These are phyloP conservation scores for Nevesoporus exiguus DNA, from an alignment of 768 basidiomycete species.

Conservation along the genomic window DNA sequence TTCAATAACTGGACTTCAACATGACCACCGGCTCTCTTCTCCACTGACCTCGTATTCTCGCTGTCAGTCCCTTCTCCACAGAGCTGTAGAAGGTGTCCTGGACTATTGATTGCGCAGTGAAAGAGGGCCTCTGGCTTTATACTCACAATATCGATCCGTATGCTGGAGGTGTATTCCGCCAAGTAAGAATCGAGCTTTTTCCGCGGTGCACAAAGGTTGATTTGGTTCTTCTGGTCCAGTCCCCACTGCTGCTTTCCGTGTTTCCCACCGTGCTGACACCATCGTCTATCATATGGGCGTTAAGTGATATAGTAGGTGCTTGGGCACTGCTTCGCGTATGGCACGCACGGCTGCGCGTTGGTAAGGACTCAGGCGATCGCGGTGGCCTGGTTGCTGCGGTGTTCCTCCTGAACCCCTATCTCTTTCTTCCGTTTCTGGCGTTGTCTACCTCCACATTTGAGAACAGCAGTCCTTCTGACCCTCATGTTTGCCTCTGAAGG, in stretches of 20 bases:
- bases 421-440: constrained; percentile 74
- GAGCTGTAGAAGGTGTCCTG: constrained; percentile 7
- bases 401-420: constrained; percentile 88
- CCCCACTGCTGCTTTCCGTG: constrained; percentile 71
- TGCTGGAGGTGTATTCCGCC: constrained; percentile 79
- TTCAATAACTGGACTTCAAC: constrained; percentile 46
- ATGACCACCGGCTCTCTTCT: constrained; percentile 76
- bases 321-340: constrained; percentile 67
- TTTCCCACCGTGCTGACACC: constrained; percentile 69
- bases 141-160: constrained; percentile 81
- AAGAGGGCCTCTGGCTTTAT: constrained; percentile 85
- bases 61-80: constrained; percentile 44
- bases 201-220: neutral
- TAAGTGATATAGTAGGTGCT: constrained; percentile 64
- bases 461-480: constrained; percentile 55
- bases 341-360: constrained; percentile 55
- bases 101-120: constrained; percentile 48
- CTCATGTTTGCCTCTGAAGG: constrained; percentile 72
- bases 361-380: constrained; percentile 38
- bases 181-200: constrained; percentile 85
- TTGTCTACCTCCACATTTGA: constrained; percentile 80
- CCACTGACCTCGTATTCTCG: constrained; percentile 77
- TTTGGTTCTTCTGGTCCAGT: constrained; percentile 42
- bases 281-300: constrained; percentile 64
- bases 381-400: constrained; percentile 61